Percentiles rank a stretch among this genome's conserved stretches.
phyloP scores from a whole-genome alignment of 805 yeast species.

The Hanseniaspora thailandica region DNA sequence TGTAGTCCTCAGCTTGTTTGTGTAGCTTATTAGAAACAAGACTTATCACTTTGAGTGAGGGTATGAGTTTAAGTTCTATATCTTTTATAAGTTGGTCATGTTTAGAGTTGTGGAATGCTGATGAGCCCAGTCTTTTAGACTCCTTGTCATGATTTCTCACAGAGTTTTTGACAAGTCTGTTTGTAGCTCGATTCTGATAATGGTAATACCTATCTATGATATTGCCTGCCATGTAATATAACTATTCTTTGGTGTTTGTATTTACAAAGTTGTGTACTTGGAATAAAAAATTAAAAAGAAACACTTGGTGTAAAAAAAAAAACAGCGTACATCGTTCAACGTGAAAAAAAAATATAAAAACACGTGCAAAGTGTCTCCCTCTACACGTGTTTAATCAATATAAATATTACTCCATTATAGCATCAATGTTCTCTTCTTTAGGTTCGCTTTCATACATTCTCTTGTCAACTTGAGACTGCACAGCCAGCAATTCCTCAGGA shows the following conservation, averaged over 20 bases:
- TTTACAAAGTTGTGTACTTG: background rate
- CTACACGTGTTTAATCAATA: background rate
- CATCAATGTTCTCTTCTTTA: background rate
- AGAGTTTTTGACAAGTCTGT: background rate
- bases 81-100: background rate
- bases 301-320: background rate
- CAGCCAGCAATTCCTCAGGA: slow-evolving; percentile 66
- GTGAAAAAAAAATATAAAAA: too few relatives aligned
- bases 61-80: slow-evolving; percentile 8
- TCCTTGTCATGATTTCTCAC: background rate
- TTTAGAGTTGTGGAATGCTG: background rate
- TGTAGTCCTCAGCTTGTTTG: background rate
- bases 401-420: background rate
- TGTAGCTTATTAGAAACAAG: background rate
- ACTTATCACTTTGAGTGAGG: slow-evolving; percentile 4
- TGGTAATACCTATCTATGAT: background rate
- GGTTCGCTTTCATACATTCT: slow-evolving; percentile 14
- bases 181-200: background rate
- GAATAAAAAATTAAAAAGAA: background rate
- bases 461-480: slow-evolving; percentile 50
- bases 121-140: background rate
- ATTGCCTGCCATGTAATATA: background rate
- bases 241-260: background rate
- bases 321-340: too few relatives aligned
- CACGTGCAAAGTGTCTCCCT: too few relatives aligned